These are phyloP conservation scores for Talaromyces sp. DNA, from an alignment of 2,329 filamentous ascomycete species.

Conservation along the genomic window DNA sequence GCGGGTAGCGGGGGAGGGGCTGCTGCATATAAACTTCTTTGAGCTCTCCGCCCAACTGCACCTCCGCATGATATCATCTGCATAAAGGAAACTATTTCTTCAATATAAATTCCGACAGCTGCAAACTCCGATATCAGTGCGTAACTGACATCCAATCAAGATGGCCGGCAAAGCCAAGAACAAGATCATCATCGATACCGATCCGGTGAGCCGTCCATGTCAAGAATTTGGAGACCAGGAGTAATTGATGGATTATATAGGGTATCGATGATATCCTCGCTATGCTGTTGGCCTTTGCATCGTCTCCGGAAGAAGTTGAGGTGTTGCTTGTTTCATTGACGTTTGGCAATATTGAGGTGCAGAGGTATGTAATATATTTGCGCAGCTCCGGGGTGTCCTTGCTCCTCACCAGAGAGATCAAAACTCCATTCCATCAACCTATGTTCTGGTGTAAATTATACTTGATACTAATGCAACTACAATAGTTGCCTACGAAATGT, in stretches of 20 bases:
- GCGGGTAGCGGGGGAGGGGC: constrained; percentile 1
- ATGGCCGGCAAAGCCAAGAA: constrained; percentile 57
- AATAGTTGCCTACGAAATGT: constrained; percentile 77
- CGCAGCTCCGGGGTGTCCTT: no score
- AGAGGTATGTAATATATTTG: constrained; percentile 56
- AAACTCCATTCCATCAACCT: not conserved
- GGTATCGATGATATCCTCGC: constrained; percentile 90
- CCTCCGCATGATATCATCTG: not conserved
- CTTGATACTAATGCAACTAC: not conserved
- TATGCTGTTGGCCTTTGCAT: constrained; percentile 77
- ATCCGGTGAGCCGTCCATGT: constrained; percentile 58
- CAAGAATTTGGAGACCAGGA: not conserved
- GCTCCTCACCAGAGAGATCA: not conserved
- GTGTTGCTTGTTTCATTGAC: constrained; percentile 81
- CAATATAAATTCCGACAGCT: not conserved
- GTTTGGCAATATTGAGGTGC: constrained; percentile 86
- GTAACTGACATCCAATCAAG: not conserved
- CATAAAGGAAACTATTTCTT: not conserved
- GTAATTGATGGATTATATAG: constrained; percentile 20
- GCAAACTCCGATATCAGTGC: no score
- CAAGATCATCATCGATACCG: constrained; percentile 92
- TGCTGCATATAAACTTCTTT: not conserved
- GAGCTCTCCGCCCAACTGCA: not conserved
- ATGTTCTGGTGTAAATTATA: not conserved
- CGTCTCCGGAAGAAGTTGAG: constrained; percentile 77